Conservation (phyloP, 768 basidiomycete genomes). For the Podaxis sp. region DNA sequence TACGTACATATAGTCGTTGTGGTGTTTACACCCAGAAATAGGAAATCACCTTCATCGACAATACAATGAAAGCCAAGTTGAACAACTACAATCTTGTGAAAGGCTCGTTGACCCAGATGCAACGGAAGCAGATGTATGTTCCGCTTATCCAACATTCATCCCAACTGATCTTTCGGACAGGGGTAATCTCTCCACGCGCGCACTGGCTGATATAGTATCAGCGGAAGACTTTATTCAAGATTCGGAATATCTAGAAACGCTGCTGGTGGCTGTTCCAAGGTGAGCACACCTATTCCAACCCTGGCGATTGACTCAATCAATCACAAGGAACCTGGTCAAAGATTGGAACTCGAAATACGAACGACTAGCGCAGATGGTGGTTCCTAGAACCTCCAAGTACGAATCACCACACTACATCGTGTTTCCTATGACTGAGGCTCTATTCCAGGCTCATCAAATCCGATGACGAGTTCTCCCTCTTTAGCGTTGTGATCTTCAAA, state of each 20-base stretch:
- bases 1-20: background rate
- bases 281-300: slow-evolving; percentile 35
- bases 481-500: slow-evolving; percentile 84
- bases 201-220: slow-evolving; percentile 80
- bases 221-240: slow-evolving; percentile 80
- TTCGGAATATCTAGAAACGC: slow-evolving; percentile 92
- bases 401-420: slow-evolving; percentile 21
- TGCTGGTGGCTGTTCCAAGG: slow-evolving; percentile 94
- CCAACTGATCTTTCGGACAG: slow-evolving; percentile 13
- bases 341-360: slow-evolving; percentile 93
- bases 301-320: slow-evolving; percentile 23
- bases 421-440: slow-evolving; percentile 14
- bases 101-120: slow-evolving; percentile 86
- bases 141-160: background rate
- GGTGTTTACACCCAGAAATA: slow-evolving; percentile 26
- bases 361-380: slow-evolving; percentile 83
- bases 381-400: slow-evolving; percentile 88
- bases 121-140: slow-evolving; percentile 85
- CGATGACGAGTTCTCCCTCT: slow-evolving; percentile 89
- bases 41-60: slow-evolving; percentile 96
- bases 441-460: slow-evolving; percentile 61
- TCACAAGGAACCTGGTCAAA: slow-evolving; percentile 66
- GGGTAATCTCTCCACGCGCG: slow-evolving; percentile 92
- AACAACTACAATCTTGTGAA: slow-evolving; percentile 93
- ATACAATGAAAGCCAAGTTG: slow-evolving; percentile 88